Conservation (phyloP, 2,329 filamentous ascomycete species). For the Paraphoma chrysanthemicola region DNA sequence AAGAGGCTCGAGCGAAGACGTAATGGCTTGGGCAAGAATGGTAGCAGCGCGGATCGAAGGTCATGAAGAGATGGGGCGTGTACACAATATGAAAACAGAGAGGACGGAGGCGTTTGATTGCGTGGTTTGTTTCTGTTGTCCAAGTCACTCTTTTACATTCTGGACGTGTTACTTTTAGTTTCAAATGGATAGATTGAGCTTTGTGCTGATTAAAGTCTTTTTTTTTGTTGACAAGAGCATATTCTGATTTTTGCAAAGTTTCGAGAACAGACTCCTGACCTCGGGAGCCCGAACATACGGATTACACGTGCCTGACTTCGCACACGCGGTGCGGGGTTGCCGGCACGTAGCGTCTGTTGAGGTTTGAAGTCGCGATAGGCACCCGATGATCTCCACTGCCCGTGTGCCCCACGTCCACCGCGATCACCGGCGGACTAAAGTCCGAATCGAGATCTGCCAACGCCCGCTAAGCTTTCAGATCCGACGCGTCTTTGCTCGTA, state of each 20-base stretch:
- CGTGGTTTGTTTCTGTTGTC: conserved; percentile 5
- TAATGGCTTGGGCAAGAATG: background rate
- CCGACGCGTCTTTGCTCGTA: background rate
- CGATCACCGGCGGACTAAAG: conserved; percentile 3
- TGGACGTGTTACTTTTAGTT: conserved; percentile 11
- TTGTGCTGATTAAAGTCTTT: background rate
- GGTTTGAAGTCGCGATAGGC: background rate
- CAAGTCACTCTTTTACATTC: conserved; percentile 27
- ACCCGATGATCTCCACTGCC: background rate
- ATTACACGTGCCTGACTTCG: background rate
- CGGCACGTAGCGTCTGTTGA: background rate
- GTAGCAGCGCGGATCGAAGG: background rate
- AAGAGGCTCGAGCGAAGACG: conserved; percentile 1
- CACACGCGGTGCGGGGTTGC: background rate
- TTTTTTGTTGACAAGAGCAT: background rate
- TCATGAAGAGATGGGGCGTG: background rate
- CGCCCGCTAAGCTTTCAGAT: conserved; percentile 8
- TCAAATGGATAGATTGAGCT: background rate
- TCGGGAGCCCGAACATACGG: no score
- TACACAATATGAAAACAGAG: background rate
- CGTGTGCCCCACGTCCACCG: background rate
- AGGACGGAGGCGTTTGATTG: background rate
- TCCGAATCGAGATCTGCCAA: conserved; percentile 12
- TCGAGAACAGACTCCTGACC: no score
- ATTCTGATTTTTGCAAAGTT: background rate